Conservation (phyloP, 2,329 filamentous ascomycete species). For the Coniochaeta prunicola region DNA sequence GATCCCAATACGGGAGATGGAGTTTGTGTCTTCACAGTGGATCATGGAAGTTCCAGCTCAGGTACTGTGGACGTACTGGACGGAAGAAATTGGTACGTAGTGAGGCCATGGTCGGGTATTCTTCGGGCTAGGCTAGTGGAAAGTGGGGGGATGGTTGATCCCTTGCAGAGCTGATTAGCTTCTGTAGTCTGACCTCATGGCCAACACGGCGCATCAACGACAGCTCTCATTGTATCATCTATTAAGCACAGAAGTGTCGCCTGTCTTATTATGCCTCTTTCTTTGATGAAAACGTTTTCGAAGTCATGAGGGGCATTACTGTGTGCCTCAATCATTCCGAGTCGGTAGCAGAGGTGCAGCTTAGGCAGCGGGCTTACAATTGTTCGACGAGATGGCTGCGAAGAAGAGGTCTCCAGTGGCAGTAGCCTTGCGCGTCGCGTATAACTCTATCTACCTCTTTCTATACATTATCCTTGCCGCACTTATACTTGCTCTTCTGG, state of each 20-base stretch:
- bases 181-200: not conserved
- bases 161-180: not conserved
- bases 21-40: too few relatives aligned
- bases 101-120: not conserved
- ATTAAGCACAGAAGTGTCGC: not conserved
- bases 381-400: constrained; percentile 3
- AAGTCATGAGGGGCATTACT: not conserved
- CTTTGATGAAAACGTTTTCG: not conserved
- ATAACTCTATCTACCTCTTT: constrained; percentile 69
- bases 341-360: not conserved
- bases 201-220: not conserved
- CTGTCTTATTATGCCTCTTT: not conserved
- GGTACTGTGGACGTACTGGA: too few relatives aligned
- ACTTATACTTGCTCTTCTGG: constrained; percentile 73
- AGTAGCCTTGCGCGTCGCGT: constrained; percentile 71
- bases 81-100: not conserved
- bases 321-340: not conserved
- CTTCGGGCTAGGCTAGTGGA: not conserved
- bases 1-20: too few relatives aligned
- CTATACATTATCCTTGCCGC: constrained; percentile 66
- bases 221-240: not conserved
- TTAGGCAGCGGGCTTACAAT: not conserved
- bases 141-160: not conserved
- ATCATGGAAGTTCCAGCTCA: too few relatives aligned
- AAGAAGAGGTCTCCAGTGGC: constrained; percentile 32